A percentile compares a stretch with the other conserved stretches of the same genome.
phyloP scores from a whole-genome alignment of 768 basidiomycete genomes.

The Leucosporidium scottii region DNA sequence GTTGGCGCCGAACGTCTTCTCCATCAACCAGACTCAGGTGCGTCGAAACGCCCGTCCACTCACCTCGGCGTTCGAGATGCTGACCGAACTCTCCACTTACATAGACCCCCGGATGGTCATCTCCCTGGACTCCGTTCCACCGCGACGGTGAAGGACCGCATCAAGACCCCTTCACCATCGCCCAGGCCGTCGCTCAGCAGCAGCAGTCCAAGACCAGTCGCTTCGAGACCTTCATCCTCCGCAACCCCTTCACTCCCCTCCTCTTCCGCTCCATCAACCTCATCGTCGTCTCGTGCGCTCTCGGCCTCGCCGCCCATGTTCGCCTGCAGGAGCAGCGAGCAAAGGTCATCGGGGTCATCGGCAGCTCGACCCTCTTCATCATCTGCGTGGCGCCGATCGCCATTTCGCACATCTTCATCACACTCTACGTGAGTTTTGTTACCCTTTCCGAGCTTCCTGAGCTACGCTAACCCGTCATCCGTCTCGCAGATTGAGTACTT shows the following conservation, averaged over 20 bases:
- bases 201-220: conserved; percentile 8
- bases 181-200: background rate
- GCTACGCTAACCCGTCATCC: conserved; percentile 31
- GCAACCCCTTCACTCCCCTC: conserved; percentile 35
- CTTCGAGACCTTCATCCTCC: conserved; percentile 27
- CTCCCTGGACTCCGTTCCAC: conserved; percentile 34
- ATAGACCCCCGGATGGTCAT: conserved; percentile 35
- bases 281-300: conserved; percentile 66
- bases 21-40: conserved; percentile 27
- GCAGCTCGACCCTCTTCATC: conserved; percentile 74
- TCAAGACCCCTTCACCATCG: conserved; percentile 29
- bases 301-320: conserved; percentile 69
- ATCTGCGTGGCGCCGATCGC: conserved; percentile 80
- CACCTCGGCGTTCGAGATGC: too few species aligned
- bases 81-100: background rate
- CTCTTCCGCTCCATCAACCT: conserved; percentile 78
- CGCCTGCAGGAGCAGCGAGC: conserved; percentile 53
- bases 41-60: background rate
- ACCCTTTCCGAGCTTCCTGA: conserved; percentile 15
- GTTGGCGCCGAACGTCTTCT: conserved; percentile 26
- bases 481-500: conserved; percentile 74
- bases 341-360: conserved; percentile 61
- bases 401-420: conserved; percentile 72
- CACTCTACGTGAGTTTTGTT: conserved; percentile 63
- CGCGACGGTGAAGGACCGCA: conserved; percentile 5